Conservation (phyloP, 2,329 filamentous ascomycete species). For the Fragosphaeria purpurea region DNA sequence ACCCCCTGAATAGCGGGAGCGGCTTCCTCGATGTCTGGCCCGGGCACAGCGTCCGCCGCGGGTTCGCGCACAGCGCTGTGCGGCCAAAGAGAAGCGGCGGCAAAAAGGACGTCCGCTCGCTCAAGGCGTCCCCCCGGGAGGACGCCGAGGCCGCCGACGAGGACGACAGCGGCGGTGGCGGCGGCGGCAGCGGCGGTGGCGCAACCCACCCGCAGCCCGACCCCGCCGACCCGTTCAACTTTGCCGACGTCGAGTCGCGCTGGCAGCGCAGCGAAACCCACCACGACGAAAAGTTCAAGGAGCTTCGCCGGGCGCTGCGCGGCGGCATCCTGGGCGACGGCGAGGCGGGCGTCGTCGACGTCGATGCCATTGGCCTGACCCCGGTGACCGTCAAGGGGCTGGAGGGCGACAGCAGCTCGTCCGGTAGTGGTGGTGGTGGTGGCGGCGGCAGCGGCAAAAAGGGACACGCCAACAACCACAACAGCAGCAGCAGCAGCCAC, state of each 20-base stretch:
- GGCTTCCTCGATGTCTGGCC: no score
- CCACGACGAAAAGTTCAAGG: slow-evolving; percentile 13
- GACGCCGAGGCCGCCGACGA: neutral
- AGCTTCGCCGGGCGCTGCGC: slow-evolving; percentile 10
- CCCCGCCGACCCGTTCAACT: slow-evolving; percentile 10
- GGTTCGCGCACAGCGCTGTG: slow-evolving; percentile 9
- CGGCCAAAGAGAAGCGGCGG: slow-evolving; percentile 8
- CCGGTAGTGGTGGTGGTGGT: no score
- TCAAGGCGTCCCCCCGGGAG: neutral
- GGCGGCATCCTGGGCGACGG: slow-evolving; percentile 3
- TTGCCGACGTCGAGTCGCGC: slow-evolving; percentile 14
- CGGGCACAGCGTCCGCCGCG: neutral
- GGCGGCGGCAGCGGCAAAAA: no score
- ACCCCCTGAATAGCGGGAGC: no score
- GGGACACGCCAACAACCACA: no score
- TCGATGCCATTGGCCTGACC: slow-evolving; percentile 12
- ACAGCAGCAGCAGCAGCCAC: neutral
- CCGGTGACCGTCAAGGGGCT: slow-evolving; percentile 7
- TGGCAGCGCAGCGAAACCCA: slow-evolving; percentile 13
- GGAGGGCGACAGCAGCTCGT: neutral
- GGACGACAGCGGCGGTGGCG: neutral
- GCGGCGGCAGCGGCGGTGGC: slow-evolving; percentile 3
- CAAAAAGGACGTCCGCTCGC: slow-evolving; percentile 11
- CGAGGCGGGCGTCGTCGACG: slow-evolving; percentile 10
- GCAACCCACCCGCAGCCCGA: slow-evolving; percentile 7